These are phyloP conservation scores for Psilocybe cyanescens DNA, from an alignment of 768 basidiomycete genomes.

Conservation along the genomic window DNA sequence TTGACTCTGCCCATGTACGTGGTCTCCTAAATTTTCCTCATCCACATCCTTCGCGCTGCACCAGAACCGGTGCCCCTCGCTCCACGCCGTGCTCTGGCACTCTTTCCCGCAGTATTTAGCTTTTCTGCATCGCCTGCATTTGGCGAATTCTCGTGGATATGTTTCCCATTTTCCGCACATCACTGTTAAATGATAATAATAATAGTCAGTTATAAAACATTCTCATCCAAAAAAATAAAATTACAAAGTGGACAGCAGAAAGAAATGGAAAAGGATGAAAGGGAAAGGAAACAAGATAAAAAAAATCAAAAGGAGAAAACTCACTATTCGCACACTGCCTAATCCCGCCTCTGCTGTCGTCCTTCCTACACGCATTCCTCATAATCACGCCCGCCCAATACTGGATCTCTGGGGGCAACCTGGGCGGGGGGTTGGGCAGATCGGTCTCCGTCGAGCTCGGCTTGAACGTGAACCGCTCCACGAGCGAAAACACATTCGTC, in stretches of 20 bases:
- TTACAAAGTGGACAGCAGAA: not conserved
- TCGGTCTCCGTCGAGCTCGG: conserved; percentile 83
- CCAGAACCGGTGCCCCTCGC: conserved; percentile 96
- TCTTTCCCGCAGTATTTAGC: conserved; percentile 99
- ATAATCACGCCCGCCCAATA: conserved; percentile 99
- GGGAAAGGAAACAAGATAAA: not conserved
- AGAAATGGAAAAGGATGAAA: not conserved
- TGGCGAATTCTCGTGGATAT: conserved; percentile 94
- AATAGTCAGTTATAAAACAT: no score
- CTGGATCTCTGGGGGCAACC: conserved; percentile 88
- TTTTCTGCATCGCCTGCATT: conserved; percentile 93
- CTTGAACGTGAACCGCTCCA: conserved; percentile 95
- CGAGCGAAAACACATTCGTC: conserved; percentile 94
- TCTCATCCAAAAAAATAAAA: not conserved
- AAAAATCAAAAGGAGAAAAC: conserved; percentile 29
- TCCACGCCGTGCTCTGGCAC: conserved; percentile 96
- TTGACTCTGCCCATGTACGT: not conserved
- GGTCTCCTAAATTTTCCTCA: conserved; percentile 39
- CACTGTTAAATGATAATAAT: conserved; percentile 53
- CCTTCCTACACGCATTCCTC: conserved; percentile 98
- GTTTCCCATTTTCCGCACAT: conserved; percentile 94
- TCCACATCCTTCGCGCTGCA: conserved; percentile 69
- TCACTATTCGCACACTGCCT: conserved; percentile 96
- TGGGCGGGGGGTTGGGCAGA: conserved; percentile 65
- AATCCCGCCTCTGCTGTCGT: conserved; percentile 90